These are phyloP conservation scores for Rhizophagus sp. DNA, from an alignment of 192 early-diverging fungal species.

Conservation along the genomic window DNA sequence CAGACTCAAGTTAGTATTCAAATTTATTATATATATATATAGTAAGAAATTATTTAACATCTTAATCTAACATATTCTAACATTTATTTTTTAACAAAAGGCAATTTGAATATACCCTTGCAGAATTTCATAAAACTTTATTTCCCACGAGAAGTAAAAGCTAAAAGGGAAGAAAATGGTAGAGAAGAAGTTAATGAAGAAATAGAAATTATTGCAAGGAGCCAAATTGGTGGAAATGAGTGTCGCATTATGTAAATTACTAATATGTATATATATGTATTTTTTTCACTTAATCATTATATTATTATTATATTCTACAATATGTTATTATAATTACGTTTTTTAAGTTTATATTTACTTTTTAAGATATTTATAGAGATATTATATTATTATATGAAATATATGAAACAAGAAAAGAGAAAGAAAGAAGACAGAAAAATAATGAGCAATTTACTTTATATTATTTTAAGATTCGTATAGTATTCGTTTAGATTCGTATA, in stretches of 20 bases:
- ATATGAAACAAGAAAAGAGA: not conserved
- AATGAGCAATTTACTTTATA: no score
- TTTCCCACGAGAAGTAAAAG: constrained; percentile 77
- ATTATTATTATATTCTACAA: no score
- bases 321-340: no score
- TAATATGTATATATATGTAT: no score
- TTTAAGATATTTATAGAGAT: no score
- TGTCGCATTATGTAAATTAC: not conserved
- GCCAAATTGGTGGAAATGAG: not conserved
- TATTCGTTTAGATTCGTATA: no score
- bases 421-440: not conserved
- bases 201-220: constrained; percentile 51
- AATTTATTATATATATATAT: not conserved
- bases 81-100: not conserved
- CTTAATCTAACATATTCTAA: not conserved
- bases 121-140: constrained; percentile 75
- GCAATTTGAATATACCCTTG: constrained; percentile 63
- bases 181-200: constrained; percentile 68
- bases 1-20: constrained; percentile 40
- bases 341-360: no score
- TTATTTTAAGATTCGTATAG: no score
- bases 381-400: not conserved
- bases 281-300: not conserved
- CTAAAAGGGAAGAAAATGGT: constrained; percentile 65
- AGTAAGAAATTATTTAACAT: not conserved